Evolutionary conservation across 2,329 filamentous ascomycete species (phyloP), one percentile per base, ranked within the genome.

Genomic region (Coniochaeta hoffmannii): DNA sequence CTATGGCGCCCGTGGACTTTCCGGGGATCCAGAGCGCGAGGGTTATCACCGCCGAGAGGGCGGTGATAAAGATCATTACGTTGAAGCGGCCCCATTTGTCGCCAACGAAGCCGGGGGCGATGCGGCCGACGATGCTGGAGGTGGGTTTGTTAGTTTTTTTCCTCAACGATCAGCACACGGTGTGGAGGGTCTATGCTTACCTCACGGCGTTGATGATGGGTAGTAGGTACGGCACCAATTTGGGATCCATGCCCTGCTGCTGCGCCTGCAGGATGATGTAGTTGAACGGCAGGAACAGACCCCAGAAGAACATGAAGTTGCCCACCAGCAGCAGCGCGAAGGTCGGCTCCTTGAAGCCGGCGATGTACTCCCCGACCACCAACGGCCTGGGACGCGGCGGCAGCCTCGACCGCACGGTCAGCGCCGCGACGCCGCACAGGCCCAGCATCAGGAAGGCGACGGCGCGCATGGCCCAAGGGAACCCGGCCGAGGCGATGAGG

Each of bases 181-280:
- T n/a, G 8, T 26, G 14, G n/a, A 53, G 53, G 34, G 55, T 55
- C 24, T 44, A 3, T 31, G 53, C 72, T 64, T 65, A 75, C 73
- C 72, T 76, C 52, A 75, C 71, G 38, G 76, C 76, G 61, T 80
- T 81, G 65, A 88, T 81, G 59, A 87, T 84, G 6, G 78, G 71
- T 4, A 81, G 60, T 19, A 80, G 64, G 61, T 81, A 81, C 1
- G 72, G 71, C 7, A 75, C 64, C 53, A 80, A 62, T 2, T 59
- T 62, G 15, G 68, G 53, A 14, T 69, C 67, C 63, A 79, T 73
- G 46, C 76, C 76, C 3, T 73, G 68, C 4, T 69, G 62, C 60
- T 71, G 57, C 5, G 78, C 77, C 64, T 79, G 76, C 19, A 80
- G 66, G 30, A 77, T 65, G 58, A 79, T 71, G 63, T 79, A 81